A percentile compares a stretch with the other conserved stretches of the same genome.
phyloP scores from a whole-genome alignment of 768 basidiomycete genomes.

The Rhizopogon roseolus region DNA sequence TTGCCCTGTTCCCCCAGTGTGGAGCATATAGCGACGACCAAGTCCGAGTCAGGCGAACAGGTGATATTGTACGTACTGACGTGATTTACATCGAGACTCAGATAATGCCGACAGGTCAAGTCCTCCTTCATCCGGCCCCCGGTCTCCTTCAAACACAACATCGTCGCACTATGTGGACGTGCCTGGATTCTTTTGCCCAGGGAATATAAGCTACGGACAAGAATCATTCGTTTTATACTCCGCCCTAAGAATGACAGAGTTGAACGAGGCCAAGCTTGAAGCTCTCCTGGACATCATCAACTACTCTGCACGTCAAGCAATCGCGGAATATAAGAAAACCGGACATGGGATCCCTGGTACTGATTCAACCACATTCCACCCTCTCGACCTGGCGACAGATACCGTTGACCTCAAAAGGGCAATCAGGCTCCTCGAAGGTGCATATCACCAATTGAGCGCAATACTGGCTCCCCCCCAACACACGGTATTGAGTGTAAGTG shows the following conservation, averaged over 20 bases:
- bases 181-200: neutral
- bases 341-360: slow-evolving; percentile 18
- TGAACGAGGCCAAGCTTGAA: slow-evolving; percentile 21
- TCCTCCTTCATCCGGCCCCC: too few relatives aligned
- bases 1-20: too few relatives aligned
- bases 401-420: slow-evolving; percentile 19
- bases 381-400: slow-evolving; percentile 16
- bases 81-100: too few relatives aligned
- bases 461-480: slow-evolving; percentile 24
- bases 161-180: too few relatives aligned
- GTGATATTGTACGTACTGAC: too few relatives aligned
- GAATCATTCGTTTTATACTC: too few relatives aligned
- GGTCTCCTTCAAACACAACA: too few relatives aligned
- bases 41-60: too few relatives aligned
- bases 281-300: slow-evolving; percentile 27
- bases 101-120: too few relatives aligned
- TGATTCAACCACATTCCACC: slow-evolving; percentile 17
- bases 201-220: neutral
- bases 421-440: slow-evolving; percentile 19
- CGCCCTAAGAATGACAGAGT: neutral
- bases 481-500: slow-evolving; percentile 19
- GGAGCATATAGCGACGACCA: too few relatives aligned
- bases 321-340: slow-evolving; percentile 21
- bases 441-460: slow-evolving; percentile 20
- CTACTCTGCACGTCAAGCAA: slow-evolving; percentile 20